These are phyloP conservation scores for Stachybotrys echinatus DNA, from an alignment of 2,329 filamentous ascomycete species.

Conservation along the genomic window DNA sequence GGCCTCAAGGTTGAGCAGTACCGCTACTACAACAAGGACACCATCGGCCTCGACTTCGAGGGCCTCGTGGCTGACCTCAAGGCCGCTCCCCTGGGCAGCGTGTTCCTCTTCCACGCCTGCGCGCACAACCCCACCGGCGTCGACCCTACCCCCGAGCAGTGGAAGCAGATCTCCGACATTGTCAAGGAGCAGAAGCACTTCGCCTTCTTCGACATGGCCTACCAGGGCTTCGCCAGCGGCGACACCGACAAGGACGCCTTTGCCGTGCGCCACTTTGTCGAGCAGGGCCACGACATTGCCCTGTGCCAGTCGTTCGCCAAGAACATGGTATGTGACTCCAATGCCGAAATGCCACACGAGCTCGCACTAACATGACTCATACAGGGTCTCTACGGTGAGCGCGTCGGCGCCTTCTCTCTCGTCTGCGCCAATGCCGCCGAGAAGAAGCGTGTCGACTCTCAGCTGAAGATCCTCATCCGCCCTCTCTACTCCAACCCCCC, in stretches of 20 bases:
- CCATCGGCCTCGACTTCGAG: slow-evolving; percentile 95
- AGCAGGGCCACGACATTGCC: slow-evolving; percentile 82
- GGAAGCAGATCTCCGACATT: slow-evolving; percentile 81
- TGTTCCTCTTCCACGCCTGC: slow-evolving; percentile 93
- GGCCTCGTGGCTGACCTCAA: slow-evolving; percentile 89
- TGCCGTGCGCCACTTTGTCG: slow-evolving; percentile 86
- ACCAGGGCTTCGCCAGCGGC: slow-evolving; percentile 95
- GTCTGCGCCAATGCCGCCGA: slow-evolving; percentile 81
- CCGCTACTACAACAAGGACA: slow-evolving; percentile 98
- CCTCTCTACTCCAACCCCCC: slow-evolving; percentile 98
- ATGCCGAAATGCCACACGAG: background rate
- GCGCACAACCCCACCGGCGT: slow-evolving; percentile 98
- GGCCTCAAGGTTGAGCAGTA: slow-evolving; percentile 91
- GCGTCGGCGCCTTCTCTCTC: slow-evolving; percentile 93
- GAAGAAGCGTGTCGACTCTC: slow-evolving; percentile 92
- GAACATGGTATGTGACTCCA: slow-evolving; percentile 76
- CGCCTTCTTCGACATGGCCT: slow-evolving; percentile 99
- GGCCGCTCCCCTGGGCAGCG: slow-evolving; percentile 76
- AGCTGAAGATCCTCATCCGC: slow-evolving; percentile 96
- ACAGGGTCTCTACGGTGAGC: slow-evolving; percentile 94
- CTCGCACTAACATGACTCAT: background rate
- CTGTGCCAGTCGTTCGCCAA: slow-evolving; percentile 95
- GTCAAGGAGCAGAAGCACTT: slow-evolving; percentile 86
- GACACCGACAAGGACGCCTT: slow-evolving; percentile 91
- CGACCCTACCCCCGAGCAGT: slow-evolving; percentile 87